These are phyloP conservation scores for Stylonectria norvegica DNA, from an alignment of 2,329 filamentous ascomycete genomes.

Conservation along the genomic window DNA sequence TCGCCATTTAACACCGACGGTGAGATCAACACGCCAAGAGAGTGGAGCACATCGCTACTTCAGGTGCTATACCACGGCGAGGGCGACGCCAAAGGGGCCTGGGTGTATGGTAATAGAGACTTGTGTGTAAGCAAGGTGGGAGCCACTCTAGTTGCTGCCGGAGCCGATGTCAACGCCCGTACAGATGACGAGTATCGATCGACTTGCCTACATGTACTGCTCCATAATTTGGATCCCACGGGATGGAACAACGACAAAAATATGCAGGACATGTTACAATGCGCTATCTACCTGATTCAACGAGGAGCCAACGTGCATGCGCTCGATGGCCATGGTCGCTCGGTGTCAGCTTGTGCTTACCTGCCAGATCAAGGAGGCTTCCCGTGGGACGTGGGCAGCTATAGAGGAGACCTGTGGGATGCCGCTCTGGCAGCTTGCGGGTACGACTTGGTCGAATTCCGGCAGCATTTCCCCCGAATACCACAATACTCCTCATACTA, in stretches of 20 bases:
- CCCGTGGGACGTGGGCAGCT: conserved; percentile 5
- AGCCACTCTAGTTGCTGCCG: background rate
- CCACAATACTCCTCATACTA: conserved; percentile 9
- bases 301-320: background rate
- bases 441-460: background rate
- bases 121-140: too few species aligned
- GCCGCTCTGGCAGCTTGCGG: conserved; percentile 8
- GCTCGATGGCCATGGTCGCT: background rate
- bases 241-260: too few species aligned
- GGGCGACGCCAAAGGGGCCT: too few species aligned
- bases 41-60: too few species aligned
- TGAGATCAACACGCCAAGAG: too few species aligned
- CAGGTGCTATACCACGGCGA: too few species aligned
- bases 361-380: background rate
- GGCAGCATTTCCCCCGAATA: conserved; percentile 2
- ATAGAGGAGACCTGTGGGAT: conserved; percentile 16
- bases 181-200: too few species aligned
- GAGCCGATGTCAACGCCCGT: background rate
- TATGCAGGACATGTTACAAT: too few species aligned
- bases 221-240: too few species aligned
- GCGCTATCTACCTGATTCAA: background rate
- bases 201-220: background rate
- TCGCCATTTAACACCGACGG: too few species aligned
- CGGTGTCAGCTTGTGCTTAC: background rate
- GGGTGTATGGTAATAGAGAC: too few species aligned